Percentiles rank a stretch among this genome's conserved stretches.
Conservation (phyloP, 768 basidiomycete species). For the Tulasnella sp. region DNA sequence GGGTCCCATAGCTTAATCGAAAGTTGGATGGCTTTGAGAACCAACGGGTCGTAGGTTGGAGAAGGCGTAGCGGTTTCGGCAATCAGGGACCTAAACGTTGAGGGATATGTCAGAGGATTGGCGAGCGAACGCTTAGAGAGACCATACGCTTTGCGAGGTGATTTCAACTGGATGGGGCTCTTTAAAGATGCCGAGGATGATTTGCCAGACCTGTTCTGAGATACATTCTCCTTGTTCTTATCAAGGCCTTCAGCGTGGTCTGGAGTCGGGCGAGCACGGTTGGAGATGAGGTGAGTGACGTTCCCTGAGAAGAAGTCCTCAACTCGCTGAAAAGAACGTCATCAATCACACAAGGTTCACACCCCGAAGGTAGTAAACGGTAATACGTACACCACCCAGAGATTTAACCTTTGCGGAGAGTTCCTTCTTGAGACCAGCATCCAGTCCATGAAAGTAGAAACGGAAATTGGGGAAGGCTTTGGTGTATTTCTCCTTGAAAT, state of each 20-base stretch:
- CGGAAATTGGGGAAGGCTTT: conserved; percentile 75
- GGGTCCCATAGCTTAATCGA: conserved; percentile 85
- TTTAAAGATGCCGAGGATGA: neutral
- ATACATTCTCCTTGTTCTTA: conserved; percentile 29
- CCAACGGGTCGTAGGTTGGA: conserved; percentile 41
- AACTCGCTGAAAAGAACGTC: conserved; percentile 47
- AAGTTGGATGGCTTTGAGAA: conserved; percentile 58
- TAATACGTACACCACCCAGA: conserved; percentile 66
- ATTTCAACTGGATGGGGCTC: conserved; percentile 21
- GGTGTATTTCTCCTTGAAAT: conserved; percentile 78
- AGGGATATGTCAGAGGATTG: neutral
- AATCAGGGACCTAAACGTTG: neutral
- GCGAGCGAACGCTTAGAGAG: too few relatives aligned
- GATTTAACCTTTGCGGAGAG: conserved; percentile 52
- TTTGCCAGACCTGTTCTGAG: neutral
- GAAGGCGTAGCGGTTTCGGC: neutral
- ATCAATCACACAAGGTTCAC: conserved; percentile 11
- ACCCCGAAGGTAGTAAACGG: neutral
- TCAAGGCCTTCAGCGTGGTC: conserved; percentile 27
- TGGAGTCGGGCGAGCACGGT: conserved; percentile 35
- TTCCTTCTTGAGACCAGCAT: conserved; percentile 35
- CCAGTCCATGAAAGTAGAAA: conserved; percentile 74
- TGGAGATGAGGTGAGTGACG: conserved; percentile 82
- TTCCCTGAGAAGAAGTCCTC: conserved; percentile 83
- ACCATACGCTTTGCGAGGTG: neutral